A percentile compares a stretch with the other conserved stretches of the same genome.
Evolutionary conservation across 306 rosid genomes (phyloP).

Genomic region (Cucumis hystrix): DNA sequence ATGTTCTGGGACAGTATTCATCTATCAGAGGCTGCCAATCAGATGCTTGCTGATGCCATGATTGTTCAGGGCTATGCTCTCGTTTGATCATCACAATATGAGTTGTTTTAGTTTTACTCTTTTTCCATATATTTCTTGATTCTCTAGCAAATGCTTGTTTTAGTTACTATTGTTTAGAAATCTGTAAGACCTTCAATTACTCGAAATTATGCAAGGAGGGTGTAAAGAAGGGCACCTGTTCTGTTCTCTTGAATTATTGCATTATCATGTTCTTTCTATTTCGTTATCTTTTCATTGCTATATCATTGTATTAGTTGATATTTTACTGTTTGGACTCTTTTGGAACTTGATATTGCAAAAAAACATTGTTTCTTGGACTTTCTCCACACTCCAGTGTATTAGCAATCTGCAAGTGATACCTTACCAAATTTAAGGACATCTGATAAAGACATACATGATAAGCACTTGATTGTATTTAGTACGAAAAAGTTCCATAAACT

Average conservation of each 20-base stretch:
- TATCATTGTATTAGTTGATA: too few relatives aligned
- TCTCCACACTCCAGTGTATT: too few relatives aligned
- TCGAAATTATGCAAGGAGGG: too few relatives aligned
- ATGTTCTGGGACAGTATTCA: slow-evolving; percentile 94
- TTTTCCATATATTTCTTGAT: neutral
- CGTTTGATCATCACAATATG: slow-evolving; percentile 17
- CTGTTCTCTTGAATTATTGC: too few relatives aligned
- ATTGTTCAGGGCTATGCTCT: slow-evolving; percentile 53
- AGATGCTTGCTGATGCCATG: slow-evolving; percentile 64
- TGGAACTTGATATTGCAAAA: too few relatives aligned
- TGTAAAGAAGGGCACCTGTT: too few relatives aligned
- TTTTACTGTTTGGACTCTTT: too few relatives aligned
- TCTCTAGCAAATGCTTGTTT: neutral
- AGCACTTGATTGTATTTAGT: neutral
- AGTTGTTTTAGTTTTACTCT: neutral
- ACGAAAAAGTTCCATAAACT: neutral
- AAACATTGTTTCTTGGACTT: too few relatives aligned
- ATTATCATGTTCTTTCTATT: too few relatives aligned
- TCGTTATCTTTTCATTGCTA: too few relatives aligned
- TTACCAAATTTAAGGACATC: neutral
- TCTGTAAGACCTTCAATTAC: neutral
- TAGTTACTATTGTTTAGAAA: neutral
- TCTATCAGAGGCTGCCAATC: slow-evolving; percentile 82
- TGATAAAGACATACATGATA: neutral
- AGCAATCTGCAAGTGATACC: too few relatives aligned